phyloP scores from a whole-genome alignment of 257 asterid species.

The Ophiorrhiza pumila region DNA sequence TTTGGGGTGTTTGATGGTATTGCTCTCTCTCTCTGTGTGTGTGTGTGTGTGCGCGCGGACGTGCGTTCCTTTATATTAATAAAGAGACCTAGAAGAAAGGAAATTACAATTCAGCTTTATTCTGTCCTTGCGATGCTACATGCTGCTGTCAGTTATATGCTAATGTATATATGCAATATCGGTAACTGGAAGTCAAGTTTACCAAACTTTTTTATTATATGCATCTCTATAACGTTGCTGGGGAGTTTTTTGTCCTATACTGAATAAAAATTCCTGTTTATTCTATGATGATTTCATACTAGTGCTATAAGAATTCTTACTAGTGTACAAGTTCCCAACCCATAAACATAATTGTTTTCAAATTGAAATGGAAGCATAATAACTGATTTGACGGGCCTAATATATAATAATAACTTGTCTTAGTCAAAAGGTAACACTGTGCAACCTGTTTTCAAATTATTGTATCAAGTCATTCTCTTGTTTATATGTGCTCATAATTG shows the following conservation, averaged over 20 bases:
- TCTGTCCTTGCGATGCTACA: neutral
- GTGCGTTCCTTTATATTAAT: neutral
- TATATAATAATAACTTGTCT: neutral
- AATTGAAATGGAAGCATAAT: neutral
- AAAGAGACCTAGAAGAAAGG: neutral
- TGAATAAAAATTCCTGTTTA: neutral
- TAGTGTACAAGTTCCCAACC: neutral
- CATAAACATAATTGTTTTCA: neutral
- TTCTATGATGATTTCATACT: neutral
- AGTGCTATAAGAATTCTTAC: neutral
- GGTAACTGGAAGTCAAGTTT: too few relatives aligned
- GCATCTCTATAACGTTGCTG: neutral
- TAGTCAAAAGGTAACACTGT: neutral
- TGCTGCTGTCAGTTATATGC: neutral
- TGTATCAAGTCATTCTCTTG: neutral
- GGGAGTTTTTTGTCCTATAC: neutral
- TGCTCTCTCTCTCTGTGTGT: conserved; percentile 20
- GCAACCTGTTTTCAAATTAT: neutral
- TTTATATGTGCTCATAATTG: neutral
- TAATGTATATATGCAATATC: neutral
- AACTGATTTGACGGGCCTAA: neutral
- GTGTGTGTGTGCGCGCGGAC: neutral
- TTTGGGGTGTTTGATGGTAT: conserved; percentile 97
- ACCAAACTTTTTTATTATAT: neutral
- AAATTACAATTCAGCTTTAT: neutral